Base-by-base conservation (phyloP, 805 yeast genomes). In the Suhomyces sp. region DNA sequence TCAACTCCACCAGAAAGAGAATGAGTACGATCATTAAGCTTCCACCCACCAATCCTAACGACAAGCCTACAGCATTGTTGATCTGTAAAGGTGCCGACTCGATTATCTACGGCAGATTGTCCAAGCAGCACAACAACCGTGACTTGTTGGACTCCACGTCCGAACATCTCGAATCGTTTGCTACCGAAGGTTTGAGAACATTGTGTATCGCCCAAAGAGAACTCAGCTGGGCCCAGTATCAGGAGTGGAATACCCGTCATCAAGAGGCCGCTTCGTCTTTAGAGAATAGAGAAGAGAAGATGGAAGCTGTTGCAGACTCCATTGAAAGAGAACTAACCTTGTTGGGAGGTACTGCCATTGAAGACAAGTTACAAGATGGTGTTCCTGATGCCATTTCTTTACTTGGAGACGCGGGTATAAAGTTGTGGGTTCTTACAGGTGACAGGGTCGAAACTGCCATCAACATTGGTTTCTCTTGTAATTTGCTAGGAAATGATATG, bases 21-120 rank as follows among this genome's bases (percentile, higher is more conserved):
- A 87, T 87, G 96, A 85, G 92, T 77, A 87, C 88, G 13, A 84
- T 87, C 56, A 77, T 87, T 37, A 86, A 86, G 64, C 75, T 88
- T 40, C 91, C 91, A 1, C 67, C 80, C 10, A 63, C 64, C 3
- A 55, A 56, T 10, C 52, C 43, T 5, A 51, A 52, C 1, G 69
- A 56, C 10, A 71, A 67, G 44, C 71, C 77, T 9, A 82, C 76
- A 48, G 89, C 86, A 0, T 68, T 87, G 41, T 71, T 87, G 57
- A 81, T 87, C 52, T 87, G 93, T 73, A 88, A 88, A 68, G 96
- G 96, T 71, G 96, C 96, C 1, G 96, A 88, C 69, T 85, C 90
- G 27, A 79, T 87, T 49, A 87, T 88, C 46, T 88, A 85, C 61
- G 80, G 85, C 3, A 76, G 96, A 66, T 73, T 88, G 56, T 66